Evolutionary conservation across 345 rosid species (phyloP), one percentile per base, ranked within the genome.

Genomic region (Eucalyptus fibrosa): DNA sequence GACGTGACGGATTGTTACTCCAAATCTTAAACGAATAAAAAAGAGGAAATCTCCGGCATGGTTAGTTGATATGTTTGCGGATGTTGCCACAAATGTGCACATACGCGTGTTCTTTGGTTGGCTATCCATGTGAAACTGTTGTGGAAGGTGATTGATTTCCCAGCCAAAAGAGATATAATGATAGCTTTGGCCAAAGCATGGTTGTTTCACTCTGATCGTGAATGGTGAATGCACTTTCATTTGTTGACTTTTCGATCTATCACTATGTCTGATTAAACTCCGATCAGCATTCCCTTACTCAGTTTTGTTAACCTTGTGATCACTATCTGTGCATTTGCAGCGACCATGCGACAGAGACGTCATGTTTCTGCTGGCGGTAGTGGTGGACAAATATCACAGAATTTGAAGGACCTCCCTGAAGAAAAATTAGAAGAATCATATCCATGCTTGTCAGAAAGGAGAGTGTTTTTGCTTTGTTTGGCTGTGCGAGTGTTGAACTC

Each of bases 401-500:
- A 37, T 37, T 72, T 72, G 83, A 21, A 72, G 7, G 83, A 72
- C 45, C 45, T 72, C 83, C 83, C 15, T 37, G 45, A 72, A 37
- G 45, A 72, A 9, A 89, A 89, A 49, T 69, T 86, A 34, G 49
- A 67, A 12, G 86, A 47, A 37, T 62, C 93, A 28, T 16, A 34
- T 86, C 37, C 81, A 30, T 82, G 65, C 53, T 88, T 89, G 56
- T 93, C 94, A 12, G 69, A 90, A 50, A 94, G 53, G 89, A 88
- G 88, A 53, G 90, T 97, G 80, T 95, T 97, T 83, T 72, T 87
- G 42, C 87, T 91, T 37, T 97, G 99, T 90, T 92, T 96, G 55
- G 94, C 93, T 30, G 88, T 96, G 86, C 93, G 99, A 90, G 90
- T 93, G 30, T 93, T 89, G 28, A 97, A 98, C 86, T 95, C 98